Evolutionary conservation across 495 filamentous ascomycete genomes (phyloP).

Genomic region (Xylaria sp.): DNA sequence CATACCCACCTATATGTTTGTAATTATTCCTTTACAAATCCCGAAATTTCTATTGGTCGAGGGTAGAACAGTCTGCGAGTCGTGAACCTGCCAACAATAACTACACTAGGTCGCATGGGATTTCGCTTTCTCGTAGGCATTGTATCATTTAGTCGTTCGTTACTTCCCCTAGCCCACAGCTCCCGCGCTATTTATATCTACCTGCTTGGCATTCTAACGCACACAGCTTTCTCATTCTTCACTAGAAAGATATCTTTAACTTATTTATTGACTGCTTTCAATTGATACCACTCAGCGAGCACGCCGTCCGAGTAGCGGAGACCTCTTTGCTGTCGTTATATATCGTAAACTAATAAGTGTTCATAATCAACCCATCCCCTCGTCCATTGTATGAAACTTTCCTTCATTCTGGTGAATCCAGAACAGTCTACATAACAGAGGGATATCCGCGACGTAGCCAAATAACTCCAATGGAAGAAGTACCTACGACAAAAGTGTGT

Average conservation of each 20-base stretch:
- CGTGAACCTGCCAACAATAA: too few relatives aligned
- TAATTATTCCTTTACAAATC: too few relatives aligned
- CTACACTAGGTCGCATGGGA: too few relatives aligned
- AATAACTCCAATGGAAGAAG: conserved; percentile 5
- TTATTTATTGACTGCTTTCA: not conserved
- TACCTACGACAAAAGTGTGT: not conserved
- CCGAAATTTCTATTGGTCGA: too few relatives aligned
- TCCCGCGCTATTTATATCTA: too few relatives aligned
- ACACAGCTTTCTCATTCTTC: too few relatives aligned
- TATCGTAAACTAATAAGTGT: not conserved
- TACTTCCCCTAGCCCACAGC: too few relatives aligned
- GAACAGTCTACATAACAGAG: not conserved
- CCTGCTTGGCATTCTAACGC: too few relatives aligned
- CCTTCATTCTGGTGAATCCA: not conserved
- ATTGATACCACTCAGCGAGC: not conserved
- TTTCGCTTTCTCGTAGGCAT: too few relatives aligned
- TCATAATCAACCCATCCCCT: not conserved
- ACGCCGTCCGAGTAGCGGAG: not conserved
- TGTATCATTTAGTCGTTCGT: too few relatives aligned
- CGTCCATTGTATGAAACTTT: not conserved
- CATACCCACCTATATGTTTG: too few relatives aligned
- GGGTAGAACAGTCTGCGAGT: too few relatives aligned
- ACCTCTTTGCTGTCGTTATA: not conserved
- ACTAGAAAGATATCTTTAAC: not conserved
- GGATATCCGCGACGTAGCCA: conserved; percentile 13